phyloP scores from a whole-genome alignment of 768 basidiomycete species.

The Aureoboletus auriporus region DNA sequence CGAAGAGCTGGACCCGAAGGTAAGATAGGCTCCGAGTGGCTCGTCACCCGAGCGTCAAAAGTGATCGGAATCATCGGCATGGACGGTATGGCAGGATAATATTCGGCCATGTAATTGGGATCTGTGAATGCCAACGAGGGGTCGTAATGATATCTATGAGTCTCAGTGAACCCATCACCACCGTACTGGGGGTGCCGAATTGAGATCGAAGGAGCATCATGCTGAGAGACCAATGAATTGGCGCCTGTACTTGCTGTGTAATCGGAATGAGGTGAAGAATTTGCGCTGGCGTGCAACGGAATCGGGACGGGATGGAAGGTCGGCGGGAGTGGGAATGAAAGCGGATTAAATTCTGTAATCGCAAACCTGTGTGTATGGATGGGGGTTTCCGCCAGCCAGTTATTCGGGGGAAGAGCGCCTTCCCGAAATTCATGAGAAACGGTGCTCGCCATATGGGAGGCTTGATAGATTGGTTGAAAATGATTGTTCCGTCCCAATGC shows the following conservation, averaged over 20 bases:
- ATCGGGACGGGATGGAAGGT: not conserved
- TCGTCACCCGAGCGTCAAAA: not conserved
- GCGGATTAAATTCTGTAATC: not conserved
- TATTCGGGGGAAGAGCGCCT: too few species aligned
- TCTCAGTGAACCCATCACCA: not conserved
- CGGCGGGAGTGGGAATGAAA: not conserved
- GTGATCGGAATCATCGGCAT: conserved; percentile 7
- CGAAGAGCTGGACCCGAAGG: not conserved
- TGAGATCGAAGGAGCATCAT: conserved; percentile 2
- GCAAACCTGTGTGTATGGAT: not conserved
- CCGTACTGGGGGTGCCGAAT: not conserved
- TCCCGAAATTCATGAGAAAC: not conserved
- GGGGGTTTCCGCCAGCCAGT: not conserved
- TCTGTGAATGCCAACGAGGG: not conserved
- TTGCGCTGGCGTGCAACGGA: not conserved
- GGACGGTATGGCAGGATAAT: not conserved
- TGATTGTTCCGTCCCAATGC: not conserved
- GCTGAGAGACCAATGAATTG: not conserved
- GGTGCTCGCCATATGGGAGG: not conserved
- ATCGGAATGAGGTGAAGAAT: not conserved
- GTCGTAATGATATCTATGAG: not conserved
- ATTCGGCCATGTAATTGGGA: not conserved
- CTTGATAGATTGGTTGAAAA: not conserved
- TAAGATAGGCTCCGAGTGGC: not conserved
- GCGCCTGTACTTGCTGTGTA: not conserved